These are phyloP conservation scores for Peniophora sp. DNA, from an alignment of 1,284 basidiomycete species.

Conservation along the genomic window DNA sequence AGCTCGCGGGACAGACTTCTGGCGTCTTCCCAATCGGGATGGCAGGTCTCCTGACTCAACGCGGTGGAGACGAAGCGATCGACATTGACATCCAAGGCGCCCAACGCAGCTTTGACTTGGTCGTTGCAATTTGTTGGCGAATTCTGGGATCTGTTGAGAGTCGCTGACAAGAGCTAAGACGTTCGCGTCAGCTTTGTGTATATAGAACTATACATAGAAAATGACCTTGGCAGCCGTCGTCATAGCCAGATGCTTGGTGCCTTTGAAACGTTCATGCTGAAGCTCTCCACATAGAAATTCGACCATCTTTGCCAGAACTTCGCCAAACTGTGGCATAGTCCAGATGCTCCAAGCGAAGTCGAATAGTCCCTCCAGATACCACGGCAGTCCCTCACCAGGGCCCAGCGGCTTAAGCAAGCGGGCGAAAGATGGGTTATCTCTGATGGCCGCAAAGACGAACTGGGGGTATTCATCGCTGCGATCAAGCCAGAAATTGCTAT, in stretches of 20 bases:
- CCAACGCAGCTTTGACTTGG: slow-evolving; percentile 25
- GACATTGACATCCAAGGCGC: slow-evolving; percentile 49
- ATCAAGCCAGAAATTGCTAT: slow-evolving; percentile 53
- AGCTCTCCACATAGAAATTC: slow-evolving; percentile 71
- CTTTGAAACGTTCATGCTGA: slow-evolving; percentile 65
- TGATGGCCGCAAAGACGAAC: slow-evolving; percentile 74
- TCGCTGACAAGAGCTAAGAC: neutral
- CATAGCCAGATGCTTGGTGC: slow-evolving; percentile 52
- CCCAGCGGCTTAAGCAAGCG: slow-evolving; percentile 35
- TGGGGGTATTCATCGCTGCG: slow-evolving; percentile 64
- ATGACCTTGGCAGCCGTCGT: slow-evolving; percentile 54
- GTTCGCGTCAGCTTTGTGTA: neutral
- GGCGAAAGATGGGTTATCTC: slow-evolving; percentile 63
- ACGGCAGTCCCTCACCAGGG: slow-evolving; percentile 27
- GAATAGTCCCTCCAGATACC: slow-evolving; percentile 48
- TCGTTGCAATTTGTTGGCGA: slow-evolving; percentile 14
- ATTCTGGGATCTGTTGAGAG: slow-evolving; percentile 11
- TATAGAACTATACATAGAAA: slow-evolving; percentile 6
- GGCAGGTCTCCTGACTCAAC: slow-evolving; percentile 30
- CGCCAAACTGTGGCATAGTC: slow-evolving; percentile 43
- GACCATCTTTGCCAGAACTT: slow-evolving; percentile 61
- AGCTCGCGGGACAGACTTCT: slow-evolving; percentile 40
- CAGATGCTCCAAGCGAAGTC: slow-evolving; percentile 51
- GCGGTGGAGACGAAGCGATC: slow-evolving; percentile 53
- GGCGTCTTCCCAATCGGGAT: slow-evolving; percentile 41